Evolutionary conservation across 192 early-diverging fungal genomes (phyloP), one percentile per base, ranked within the genome.

Genomic region (Gorgonomyces haynaldii): DNA sequence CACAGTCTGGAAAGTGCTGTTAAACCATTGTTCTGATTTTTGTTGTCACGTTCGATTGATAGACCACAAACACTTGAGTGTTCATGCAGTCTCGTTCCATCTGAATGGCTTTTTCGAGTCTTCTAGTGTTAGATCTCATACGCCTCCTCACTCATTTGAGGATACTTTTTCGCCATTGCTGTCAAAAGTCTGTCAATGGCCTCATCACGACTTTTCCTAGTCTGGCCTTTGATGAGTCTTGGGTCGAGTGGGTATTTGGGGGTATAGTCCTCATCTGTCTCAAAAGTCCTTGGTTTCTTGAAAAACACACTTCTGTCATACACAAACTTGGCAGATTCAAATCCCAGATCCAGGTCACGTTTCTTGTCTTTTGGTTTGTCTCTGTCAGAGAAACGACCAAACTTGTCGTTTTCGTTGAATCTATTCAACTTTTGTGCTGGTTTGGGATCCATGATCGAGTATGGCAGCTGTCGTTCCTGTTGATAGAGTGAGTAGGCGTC

Each of bases 1-100:
- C 53, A 38, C 28, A 44, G 24, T 46, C 48, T 16, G 58, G 58
- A 16, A 51, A 49, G 37, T 59, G 57, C 43, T 61, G 28, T 15
- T 34, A 34, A n/a, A n/a, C n/a, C n/a, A n/a, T n/a, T n/a, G n/a
- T n/a, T n/a, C n/a, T n/a, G n/a, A n/a, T n/a, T n/a, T n/a, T n/a
- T n/a, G n/a, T n/a, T n/a, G n/a, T n/a, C n/a, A n/a, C n/a, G n/a
- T n/a, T n/a, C n/a, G n/a, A n/a, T n/a, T n/a, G n/a, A n/a, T n/a
- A n/a, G n/a, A n/a, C n/a, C n/a, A n/a, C n/a, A n/a, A n/a, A n/a
- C n/a, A n/a, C n/a, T n/a, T n/a, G n/a, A n/a, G n/a, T n/a, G n/a
- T n/a, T n/a, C n/a, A n/a, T n/a, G n/a, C n/a, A n/a, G n/a, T n/a
- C n/a, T n/a, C n/a, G n/a, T n/a, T n/a, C n/a, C n/a, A n/a, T n/a